Percentiles rank a stretch among this genome's conserved stretches.
These are phyloP conservation scores for Seminavis robusta DNA, from an alignment of 108 stramenopile genomes.

Conservation along the genomic window DNA sequence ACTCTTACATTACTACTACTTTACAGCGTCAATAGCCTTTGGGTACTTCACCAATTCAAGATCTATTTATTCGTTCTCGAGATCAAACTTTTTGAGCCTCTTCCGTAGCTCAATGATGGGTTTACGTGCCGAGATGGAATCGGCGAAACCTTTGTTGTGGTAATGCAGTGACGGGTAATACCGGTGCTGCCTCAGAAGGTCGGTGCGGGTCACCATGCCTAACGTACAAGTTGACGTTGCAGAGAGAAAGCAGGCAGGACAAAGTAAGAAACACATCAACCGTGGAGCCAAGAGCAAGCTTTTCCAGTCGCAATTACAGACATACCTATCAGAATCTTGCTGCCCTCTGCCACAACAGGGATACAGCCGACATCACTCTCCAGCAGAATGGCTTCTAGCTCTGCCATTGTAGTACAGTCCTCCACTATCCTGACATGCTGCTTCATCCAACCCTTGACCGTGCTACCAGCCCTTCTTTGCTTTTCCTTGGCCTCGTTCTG, in stretches of 20 bases:
- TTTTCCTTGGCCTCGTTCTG: constrained; percentile 30
- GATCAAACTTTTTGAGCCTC: constrained; percentile 77
- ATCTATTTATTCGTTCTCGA: constrained; percentile 40
- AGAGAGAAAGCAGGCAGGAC: too few species aligned
- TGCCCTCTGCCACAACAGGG: constrained; percentile 75
- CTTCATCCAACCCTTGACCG: constrained; percentile 90
- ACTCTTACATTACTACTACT: too few species aligned
- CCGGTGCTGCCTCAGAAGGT: constrained; percentile 79
- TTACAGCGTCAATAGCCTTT: too few species aligned
- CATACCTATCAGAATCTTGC: constrained; percentile 76
- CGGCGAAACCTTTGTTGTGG: constrained; percentile 84
- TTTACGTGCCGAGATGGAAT: constrained; percentile 71
- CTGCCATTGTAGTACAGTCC: constrained; percentile 72
- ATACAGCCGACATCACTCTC: constrained; percentile 84
- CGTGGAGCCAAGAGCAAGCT: constrained; percentile 52
- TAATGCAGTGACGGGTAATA: constrained; percentile 86
- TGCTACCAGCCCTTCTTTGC: constrained; percentile 45
- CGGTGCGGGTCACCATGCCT: constrained; percentile 89
- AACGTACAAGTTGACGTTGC: too few species aligned
- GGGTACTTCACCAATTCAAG: too few species aligned
- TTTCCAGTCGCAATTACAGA: constrained; percentile 68
- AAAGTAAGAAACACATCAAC: constrained; percentile 53
- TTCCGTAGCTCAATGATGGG: constrained; percentile 80
- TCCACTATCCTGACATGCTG: constrained; percentile 80
- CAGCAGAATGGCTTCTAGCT: constrained; percentile 76